These are phyloP conservation scores for Aspergillus nanangensis DNA, from an alignment of 495 filamentous ascomycete species.

Conservation along the genomic window DNA sequence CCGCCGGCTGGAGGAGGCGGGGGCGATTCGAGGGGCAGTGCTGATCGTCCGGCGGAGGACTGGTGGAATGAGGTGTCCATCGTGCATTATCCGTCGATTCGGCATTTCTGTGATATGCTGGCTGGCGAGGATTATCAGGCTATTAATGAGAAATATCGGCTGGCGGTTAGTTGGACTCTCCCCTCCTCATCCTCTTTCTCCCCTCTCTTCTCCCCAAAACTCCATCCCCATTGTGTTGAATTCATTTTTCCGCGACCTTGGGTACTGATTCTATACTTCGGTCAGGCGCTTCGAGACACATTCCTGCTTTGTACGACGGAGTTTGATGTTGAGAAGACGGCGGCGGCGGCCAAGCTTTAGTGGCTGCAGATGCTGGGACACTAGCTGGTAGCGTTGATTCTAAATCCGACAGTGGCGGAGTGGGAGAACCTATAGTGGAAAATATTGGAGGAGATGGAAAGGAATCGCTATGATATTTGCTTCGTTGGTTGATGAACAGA, in stretches of 20 bases:
- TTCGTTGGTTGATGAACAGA: too few species aligned
- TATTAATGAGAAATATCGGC: conserved; percentile 51
- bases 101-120: conserved; percentile 64
- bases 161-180: conserved; percentile 32
- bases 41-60: conserved; percentile 23
- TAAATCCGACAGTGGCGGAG: too few species aligned
- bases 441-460: too few species aligned
- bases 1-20: conserved; percentile 10
- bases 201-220: conserved; percentile 3
- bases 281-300: conserved; percentile 52
- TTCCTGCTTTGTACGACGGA: conserved; percentile 60
- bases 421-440: too few species aligned
- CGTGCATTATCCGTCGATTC: conserved; percentile 61
- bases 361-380: too few species aligned
- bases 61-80: conserved; percentile 58
- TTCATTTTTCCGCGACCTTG: too few species aligned
- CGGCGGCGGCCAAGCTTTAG: conserved; percentile 21
- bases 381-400: too few species aligned
- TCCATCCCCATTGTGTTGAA: too few species aligned
- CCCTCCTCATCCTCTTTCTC: too few species aligned
- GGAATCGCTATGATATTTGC: too few species aligned
- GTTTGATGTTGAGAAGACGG: conserved; percentile 35
- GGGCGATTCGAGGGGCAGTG: conserved; percentile 22
- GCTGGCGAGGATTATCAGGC: conserved; percentile 59
- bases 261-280: not conserved